Evolutionary conservation across 2,329 filamentous ascomycete species (phyloP).

Genomic region (Beauveria caledonica): DNA sequence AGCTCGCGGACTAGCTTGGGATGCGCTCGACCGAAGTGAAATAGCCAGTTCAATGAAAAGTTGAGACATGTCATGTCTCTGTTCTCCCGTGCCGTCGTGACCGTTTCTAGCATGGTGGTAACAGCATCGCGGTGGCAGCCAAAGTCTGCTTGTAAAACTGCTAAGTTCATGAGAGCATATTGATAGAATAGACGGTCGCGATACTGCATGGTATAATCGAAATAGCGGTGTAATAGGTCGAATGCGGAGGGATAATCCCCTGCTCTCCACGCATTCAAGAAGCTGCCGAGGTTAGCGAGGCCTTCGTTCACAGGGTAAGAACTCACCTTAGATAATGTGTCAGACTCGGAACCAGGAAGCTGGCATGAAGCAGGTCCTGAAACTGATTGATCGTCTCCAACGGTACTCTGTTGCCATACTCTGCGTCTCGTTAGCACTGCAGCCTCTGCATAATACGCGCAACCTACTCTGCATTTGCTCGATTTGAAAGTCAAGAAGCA

Average conservation of each 20-base stretch:
- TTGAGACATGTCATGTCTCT: constrained; percentile 89
- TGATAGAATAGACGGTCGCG: constrained; percentile 82
- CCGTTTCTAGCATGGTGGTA: constrained; percentile 89
- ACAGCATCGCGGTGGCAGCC: constrained; percentile 84
- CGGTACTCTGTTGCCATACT: constrained; percentile 70
- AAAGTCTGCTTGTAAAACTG: constrained; percentile 90
- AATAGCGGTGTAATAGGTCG: constrained; percentile 87
- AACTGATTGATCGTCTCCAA: constrained; percentile 65
- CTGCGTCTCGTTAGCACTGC: constrained; percentile 32
- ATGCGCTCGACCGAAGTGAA: constrained; percentile 84
- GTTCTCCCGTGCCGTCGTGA: constrained; percentile 89
- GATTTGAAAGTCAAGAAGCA: constrained; percentile 79
- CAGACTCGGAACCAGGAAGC: constrained; percentile 60
- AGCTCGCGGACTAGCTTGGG: constrained; percentile 64
- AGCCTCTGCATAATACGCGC: not conserved
- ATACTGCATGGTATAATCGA: constrained; percentile 90
- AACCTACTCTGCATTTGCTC: constrained; percentile 71
- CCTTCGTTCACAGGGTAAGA: not conserved
- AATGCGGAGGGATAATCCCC: constrained; percentile 87
- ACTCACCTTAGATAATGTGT: constrained; percentile 63
- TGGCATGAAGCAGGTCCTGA: constrained; percentile 57
- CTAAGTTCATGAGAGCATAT: constrained; percentile 87
- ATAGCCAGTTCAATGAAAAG: constrained; percentile 92
- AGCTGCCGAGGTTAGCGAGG: constrained; percentile 40
- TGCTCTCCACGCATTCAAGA: constrained; percentile 84